These are phyloP conservation scores for Aspergillus texensis DNA, from an alignment of 2,329 filamentous ascomycete genomes.

Conservation along the genomic window DNA sequence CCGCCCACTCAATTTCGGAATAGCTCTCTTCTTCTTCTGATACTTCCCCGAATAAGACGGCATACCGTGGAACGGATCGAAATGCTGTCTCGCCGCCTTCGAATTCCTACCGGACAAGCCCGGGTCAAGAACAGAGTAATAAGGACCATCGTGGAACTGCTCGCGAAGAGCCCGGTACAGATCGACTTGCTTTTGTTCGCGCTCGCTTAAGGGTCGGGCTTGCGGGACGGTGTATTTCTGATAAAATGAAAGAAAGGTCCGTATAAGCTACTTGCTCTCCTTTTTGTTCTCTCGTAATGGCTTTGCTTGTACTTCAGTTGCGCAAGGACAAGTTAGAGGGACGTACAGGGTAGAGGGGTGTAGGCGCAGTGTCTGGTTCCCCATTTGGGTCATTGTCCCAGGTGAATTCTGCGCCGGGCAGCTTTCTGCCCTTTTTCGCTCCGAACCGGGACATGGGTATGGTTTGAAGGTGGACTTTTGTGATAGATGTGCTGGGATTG, in stretches of 20 bases:
- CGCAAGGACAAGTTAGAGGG: neutral
- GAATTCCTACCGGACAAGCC: slow-evolving; percentile 28
- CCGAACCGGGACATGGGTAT: slow-evolving; percentile 43
- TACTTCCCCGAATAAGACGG: slow-evolving; percentile 63
- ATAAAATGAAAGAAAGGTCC: neutral
- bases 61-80: slow-evolving; percentile 65
- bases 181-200: slow-evolving; percentile 53
- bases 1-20: slow-evolving; percentile 58
- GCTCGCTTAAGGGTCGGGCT: slow-evolving; percentile 33
- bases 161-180: slow-evolving; percentile 57
- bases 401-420: slow-evolving; percentile 46
- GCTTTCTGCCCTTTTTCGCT: slow-evolving; percentile 40
- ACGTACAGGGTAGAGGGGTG: slow-evolving; percentile 52
- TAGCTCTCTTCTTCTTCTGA: slow-evolving; percentile 56
- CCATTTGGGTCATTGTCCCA: slow-evolving; percentile 45
- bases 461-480: too few relatives aligned
- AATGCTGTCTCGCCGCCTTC: slow-evolving; percentile 49
- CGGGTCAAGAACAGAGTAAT: slow-evolving; percentile 58
- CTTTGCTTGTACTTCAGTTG: neutral
- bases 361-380: slow-evolving; percentile 47
- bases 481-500: neutral
- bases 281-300: neutral
- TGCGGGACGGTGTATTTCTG: slow-evolving; percentile 43
- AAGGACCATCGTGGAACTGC: slow-evolving; percentile 60
- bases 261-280: neutral